Base-by-base conservation (phyloP, 1,139 yeast species). In the Lodderomyces metapsilosis region DNA sequence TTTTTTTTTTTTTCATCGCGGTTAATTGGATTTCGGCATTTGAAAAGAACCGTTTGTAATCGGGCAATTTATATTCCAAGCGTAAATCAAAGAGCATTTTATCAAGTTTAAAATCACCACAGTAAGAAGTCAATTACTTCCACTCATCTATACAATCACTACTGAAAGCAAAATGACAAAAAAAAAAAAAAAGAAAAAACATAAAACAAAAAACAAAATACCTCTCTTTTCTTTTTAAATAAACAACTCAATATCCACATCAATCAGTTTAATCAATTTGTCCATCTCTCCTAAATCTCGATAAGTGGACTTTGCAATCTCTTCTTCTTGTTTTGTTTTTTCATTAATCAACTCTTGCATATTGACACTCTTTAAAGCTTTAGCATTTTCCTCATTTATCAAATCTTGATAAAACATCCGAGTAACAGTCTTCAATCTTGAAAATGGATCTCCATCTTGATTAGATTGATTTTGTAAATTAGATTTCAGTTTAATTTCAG, bases 361-460 rank as follows among this genome's bases (percentile, higher is more conserved):
- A 44, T 69, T 68, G 4, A 74, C 74, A 48, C 69, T 74, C 20
- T 61, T 59, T 37, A 68, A 52, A 1, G 78, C 78, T 58, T 64
- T 68, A 48, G 68, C 72, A 52, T 72, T 72, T 43, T 72, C 77
- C 43, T 64, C 62, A 42, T 69, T 68, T 24, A 68, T 66, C 44
- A 72, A 57, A 46, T 71, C 76, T 49, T 72, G 74, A 53, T 91
- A 89, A 62, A 88, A 91, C 47, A 88, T 82, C 56, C 87, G 79
- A 0, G 97, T 87, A 46, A 81, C 83, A 0, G 97, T 91, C 59
- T 88, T 84, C 56, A 92, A 76, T 60, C 98, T 78, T 48, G 88
- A 82, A 62, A 92, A 92, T 25, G 98, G 98, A 66, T 92, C 95
- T 7, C 84, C 80, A 17, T 37, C 34, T 16, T 25, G 30, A 18